These are phyloP conservation scores for Multifurca ochricompacta DNA, from an alignment of 768 basidiomycete genomes.

Conservation along the genomic window DNA sequence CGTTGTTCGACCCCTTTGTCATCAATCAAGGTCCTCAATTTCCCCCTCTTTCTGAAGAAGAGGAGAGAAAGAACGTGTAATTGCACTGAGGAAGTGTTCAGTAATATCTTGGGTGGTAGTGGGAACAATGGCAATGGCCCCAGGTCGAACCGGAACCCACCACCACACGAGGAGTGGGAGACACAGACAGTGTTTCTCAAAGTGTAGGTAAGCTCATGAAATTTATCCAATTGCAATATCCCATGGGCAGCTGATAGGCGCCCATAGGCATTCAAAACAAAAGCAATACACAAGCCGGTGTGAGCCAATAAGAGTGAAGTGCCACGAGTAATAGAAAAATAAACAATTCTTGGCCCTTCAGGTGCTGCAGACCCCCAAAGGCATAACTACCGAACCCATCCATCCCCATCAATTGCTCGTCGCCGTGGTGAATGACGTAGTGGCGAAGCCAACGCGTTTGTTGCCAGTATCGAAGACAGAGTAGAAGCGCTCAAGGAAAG, in stretches of 20 bases:
- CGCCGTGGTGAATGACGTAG: slow-evolving; percentile 39
- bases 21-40: too few relatives aligned
- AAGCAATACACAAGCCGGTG: too few relatives aligned
- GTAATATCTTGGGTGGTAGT: not conserved
- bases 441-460: slow-evolving; percentile 50
- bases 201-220: not conserved
- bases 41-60: too few relatives aligned
- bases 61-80: too few relatives aligned
- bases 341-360: not conserved
- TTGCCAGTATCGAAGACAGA: too few relatives aligned
- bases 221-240: too few relatives aligned
- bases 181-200: not conserved
- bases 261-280: not conserved
- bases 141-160: not conserved
- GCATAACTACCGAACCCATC: not conserved
- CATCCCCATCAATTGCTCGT: slow-evolving; percentile 27
- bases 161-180: not conserved
- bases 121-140: not conserved
- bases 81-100: too few relatives aligned
- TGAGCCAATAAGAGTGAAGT: too few relatives aligned
- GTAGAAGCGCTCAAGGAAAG: too few relatives aligned
- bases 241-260: too few relatives aligned
- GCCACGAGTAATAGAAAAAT: too few relatives aligned
- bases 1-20: too few relatives aligned
- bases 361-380: not conserved